These are phyloP conservation scores for Clarireedia hainanense DNA, from an alignment of 2,329 filamentous ascomycete genomes.

Conservation along the genomic window DNA sequence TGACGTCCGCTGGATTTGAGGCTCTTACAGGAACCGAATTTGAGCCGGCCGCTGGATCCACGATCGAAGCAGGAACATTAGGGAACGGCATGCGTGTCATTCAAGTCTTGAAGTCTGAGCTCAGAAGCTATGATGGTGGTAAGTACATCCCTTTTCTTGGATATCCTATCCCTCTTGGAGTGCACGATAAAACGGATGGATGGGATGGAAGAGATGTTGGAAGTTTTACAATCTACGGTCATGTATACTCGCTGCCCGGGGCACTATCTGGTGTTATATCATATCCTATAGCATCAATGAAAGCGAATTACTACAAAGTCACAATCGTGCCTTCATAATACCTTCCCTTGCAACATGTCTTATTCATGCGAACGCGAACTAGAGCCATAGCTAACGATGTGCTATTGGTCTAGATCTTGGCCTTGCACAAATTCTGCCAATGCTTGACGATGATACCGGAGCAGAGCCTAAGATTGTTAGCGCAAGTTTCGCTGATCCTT, in stretches of 20 bases:
- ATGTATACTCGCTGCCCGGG: conserved; percentile 21
- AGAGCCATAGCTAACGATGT: conserved; percentile 12
- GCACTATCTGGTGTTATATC: conserved; percentile 28
- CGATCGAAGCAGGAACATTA: conserved; percentile 77
- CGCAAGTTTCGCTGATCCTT: conserved; percentile 81
- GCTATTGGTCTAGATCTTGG: conserved; percentile 57
- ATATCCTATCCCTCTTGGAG: conserved; percentile 5
- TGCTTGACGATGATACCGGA: conserved; percentile 84
- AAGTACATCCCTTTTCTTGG: conserved; percentile 33
- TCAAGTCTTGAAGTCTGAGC: conserved; percentile 78
- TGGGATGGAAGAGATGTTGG: background rate
- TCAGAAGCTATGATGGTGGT: conserved; percentile 87
- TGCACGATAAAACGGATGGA: background rate
- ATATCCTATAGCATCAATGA: conserved; percentile 35
- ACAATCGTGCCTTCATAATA: conserved; percentile 22
- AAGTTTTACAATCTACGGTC: conserved; percentile 7
- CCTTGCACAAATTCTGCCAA: conserved; percentile 82
- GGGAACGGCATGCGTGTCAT: conserved; percentile 75
- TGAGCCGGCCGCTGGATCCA: conserved; percentile 79
- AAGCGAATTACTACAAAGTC: conserved; percentile 28
- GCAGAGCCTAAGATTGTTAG: conserved; percentile 70
- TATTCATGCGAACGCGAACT: conserved; percentile 6
- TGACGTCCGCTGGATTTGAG: conserved; percentile 67
- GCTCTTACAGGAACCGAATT: conserved; percentile 80
- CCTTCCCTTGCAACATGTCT: conserved; percentile 16